These are phyloP conservation scores for Penicillium pancosmium DNA, from an alignment of 495 filamentous ascomycete genomes.

Conservation along the genomic window DNA sequence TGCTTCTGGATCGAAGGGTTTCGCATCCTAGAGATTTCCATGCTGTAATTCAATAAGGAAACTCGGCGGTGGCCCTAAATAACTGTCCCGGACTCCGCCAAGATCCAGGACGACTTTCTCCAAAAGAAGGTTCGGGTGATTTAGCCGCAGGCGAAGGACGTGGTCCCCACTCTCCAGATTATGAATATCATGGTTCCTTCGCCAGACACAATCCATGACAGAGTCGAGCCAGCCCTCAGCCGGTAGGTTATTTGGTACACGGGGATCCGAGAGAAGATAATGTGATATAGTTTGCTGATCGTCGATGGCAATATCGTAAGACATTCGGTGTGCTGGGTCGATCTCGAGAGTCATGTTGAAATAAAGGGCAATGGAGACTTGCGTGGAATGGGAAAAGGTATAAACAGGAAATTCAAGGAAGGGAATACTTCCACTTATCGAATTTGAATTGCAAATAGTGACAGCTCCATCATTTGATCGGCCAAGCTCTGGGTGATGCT, in stretches of 20 bases:
- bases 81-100: slow-evolving; percentile 66
- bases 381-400: slow-evolving; percentile 54
- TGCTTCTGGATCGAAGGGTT: too few relatives aligned
- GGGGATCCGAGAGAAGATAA: background rate
- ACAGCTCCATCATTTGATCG: slow-evolving; percentile 14
- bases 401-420: slow-evolving; percentile 66
- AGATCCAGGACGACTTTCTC: slow-evolving; percentile 70
- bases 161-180: slow-evolving; percentile 8
- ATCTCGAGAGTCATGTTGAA: slow-evolving; percentile 65
- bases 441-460: slow-evolving; percentile 16
- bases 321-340: slow-evolving; percentile 58
- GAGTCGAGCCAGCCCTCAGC: slow-evolving; percentile 58
- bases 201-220: slow-evolving; percentile 63
- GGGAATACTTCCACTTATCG: background rate
- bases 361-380: slow-evolving; percentile 59
- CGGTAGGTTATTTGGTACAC: slow-evolving; percentile 7
- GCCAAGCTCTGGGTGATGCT: slow-evolving; percentile 21
- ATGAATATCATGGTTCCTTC: slow-evolving; percentile 21
- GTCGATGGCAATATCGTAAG: slow-evolving; percentile 62
- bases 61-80: slow-evolving; percentile 62
- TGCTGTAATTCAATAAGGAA: background rate
- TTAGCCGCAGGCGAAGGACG: slow-evolving; percentile 48
- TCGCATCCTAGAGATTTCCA: too few relatives aligned
- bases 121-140: slow-evolving; percentile 63
- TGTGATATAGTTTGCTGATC: slow-evolving; percentile 16